phyloP scores from a whole-genome alignment of 176 grass and related monocot genomes.

The Aegilops tauschii region DNA sequence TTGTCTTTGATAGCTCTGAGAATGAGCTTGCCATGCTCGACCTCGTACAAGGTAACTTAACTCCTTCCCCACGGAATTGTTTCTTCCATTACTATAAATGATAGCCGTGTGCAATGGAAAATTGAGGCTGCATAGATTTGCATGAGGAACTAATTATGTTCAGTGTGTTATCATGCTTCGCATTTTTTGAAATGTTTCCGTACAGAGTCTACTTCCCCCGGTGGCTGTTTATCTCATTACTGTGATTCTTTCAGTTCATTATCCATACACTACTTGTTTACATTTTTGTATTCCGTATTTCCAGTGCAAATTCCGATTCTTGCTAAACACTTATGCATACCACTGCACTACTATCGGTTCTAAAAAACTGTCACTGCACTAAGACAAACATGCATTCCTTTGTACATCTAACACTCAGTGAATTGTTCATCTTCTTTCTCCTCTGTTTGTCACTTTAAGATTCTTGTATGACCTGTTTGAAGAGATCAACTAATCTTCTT shows the following conservation, averaged over 20 bases:
- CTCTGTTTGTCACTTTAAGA: not conserved
- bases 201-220: not conserved
- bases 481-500: constrained; percentile 20
- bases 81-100: not conserved
- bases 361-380: not conserved
- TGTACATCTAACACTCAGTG: not conserved
- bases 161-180: not conserved
- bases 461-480: not conserved
- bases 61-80: not conserved
- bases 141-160: not conserved
- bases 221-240: not conserved
- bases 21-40: constrained; percentile 96
- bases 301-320: not conserved
- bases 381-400: not conserved
- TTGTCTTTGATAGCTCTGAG: constrained; percentile 86
- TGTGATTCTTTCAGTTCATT: not conserved
- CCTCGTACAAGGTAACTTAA: constrained; percentile 83
- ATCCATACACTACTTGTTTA: not conserved
- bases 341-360: not conserved
- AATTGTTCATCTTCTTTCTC: constrained; percentile 2
- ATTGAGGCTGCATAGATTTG: not conserved
- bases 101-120: not conserved
- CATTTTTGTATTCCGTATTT: not conserved
- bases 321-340: not conserved
- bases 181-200: not conserved